Conservation (phyloP, 2,329 filamentous ascomycete genomes). For the Fusarium sp. region DNA sequence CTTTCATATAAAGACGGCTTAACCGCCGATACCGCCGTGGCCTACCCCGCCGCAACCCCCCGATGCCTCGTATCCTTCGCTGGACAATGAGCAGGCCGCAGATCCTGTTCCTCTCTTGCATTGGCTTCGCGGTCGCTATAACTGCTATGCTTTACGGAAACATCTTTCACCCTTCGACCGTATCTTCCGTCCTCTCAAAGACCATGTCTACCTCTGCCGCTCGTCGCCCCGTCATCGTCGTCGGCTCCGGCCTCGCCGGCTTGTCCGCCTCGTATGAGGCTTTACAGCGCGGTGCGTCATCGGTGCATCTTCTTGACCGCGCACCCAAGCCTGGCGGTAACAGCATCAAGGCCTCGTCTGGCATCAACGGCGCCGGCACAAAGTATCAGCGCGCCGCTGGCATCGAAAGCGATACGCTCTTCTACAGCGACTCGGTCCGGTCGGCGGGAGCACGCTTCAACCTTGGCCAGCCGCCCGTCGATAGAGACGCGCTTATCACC, state of each 20-base stretch:
- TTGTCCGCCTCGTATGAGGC: conserved; percentile 69
- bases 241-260: conserved; percentile 74
- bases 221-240: conserved; percentile 61
- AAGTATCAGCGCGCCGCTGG: conserved; percentile 60
- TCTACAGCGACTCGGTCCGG: conserved; percentile 66
- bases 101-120: conserved; percentile 44
- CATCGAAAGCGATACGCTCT: conserved; percentile 54
- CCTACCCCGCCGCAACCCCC: conserved; percentile 14
- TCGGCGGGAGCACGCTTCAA: conserved; percentile 63
- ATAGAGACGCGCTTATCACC: conserved; percentile 59
- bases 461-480: conserved; percentile 33
- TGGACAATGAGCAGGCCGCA: conserved; percentile 46
- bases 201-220: conserved; percentile 39
- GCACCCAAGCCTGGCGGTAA: conserved; percentile 70
- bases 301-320: conserved; percentile 69
- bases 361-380: conserved; percentile 72
- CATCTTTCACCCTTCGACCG: conserved; percentile 29
- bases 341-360: conserved; percentile 74
- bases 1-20: conserved; percentile 32
- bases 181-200: conserved; percentile 43
- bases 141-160: conserved; percentile 48
- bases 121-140: conserved; percentile 44
- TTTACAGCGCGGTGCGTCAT: conserved; percentile 58
- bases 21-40: conserved; percentile 39
- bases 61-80: conserved; percentile 47